Base-by-base conservation (phyloP, 805 yeast genomes). In the Tetrapisispora arboricola region DNA sequence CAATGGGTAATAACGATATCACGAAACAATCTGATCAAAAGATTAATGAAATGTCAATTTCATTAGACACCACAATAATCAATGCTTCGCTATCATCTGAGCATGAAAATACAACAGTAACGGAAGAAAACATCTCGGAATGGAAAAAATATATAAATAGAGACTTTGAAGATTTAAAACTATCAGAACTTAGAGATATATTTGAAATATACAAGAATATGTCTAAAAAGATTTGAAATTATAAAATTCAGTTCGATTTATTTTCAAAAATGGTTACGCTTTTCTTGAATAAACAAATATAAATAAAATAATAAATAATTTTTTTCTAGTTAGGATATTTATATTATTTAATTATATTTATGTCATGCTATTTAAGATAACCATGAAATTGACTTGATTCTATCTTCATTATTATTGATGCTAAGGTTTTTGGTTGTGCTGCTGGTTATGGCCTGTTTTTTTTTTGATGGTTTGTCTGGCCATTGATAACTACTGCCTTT, bases 161-260 rank as follows among this genome's bases (percentile, higher is more conserved):
- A 3, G 44, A 48, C 10, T 60, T 60, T 43, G 63, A 60, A n/a
- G 62, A 57, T 34, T 34, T 60, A 38, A 59, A 42, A 19, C 37
- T 60, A 8, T 18, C 42, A 17, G 62, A 60, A 32, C 31, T 60
- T 36, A 50, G 44, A 35, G 55, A 52, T 30, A 36, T 60, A 6
- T 60, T 57, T 44, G 58, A 54, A n/a, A 53, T 53, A 18, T 60
- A 59, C 39, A 55, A 55, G 40, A 53, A 44, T 18, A 19, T 56
- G 22, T 38, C 42, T 11, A 28, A 43, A 6, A 20, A 24, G 10
- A 36, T n/a, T 12, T 18, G 15, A 25, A 2, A 7, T 15, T 8
- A 10, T n/a, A n/a, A n/a, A n/a, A n/a, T n/a, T n/a, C n/a, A n/a
- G n/a, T n/a, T n/a, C n/a, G n/a, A n/a, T n/a, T n/a, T n/a, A n/a